Percentiles rank a stretch among this genome's conserved stretches.
Conservation (phyloP, 192 early-diverging fungal species). For the Umbelopsis sp. region DNA sequence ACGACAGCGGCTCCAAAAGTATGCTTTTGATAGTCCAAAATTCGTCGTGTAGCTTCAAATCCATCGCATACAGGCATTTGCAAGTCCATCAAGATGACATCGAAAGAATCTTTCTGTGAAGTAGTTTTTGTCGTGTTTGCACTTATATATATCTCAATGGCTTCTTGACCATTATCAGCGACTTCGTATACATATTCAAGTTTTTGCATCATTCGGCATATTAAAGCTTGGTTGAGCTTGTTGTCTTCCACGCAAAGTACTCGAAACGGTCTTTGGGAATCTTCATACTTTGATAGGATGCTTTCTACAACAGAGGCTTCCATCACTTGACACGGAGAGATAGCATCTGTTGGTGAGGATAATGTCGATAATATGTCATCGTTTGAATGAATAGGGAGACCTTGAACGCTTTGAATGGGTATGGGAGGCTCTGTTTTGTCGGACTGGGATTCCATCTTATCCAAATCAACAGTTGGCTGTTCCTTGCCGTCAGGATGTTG, state of each 20-base stretch:
- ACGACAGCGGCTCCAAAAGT: constrained; percentile 10
- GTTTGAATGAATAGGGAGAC: constrained; percentile 41
- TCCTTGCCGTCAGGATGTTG: constrained; percentile 28
- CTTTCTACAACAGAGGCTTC: background rate
- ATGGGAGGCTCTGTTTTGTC: constrained; percentile 60
- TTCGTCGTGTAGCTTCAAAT: constrained; percentile 84
- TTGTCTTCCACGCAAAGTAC: constrained; percentile 88
- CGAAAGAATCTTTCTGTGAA: constrained; percentile 35
- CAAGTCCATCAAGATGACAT: constrained; percentile 85
- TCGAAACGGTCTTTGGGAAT: constrained; percentile 60
- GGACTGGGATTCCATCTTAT: constrained; percentile 49
- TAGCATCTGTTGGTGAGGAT: background rate
- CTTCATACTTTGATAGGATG: constrained; percentile 51
- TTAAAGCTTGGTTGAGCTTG: constrained; percentile 83
- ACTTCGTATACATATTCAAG: constrained; percentile 77
- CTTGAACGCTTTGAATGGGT: constrained; percentile 71
- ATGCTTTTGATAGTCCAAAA: constrained; percentile 68
- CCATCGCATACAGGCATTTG: constrained; percentile 91
- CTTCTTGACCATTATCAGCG: constrained; percentile 78
- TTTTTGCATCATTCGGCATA: constrained; percentile 71
- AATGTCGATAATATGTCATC: background rate
- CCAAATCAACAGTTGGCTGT: background rate
- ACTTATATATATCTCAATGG: constrained; percentile 67
- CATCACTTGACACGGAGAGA: background rate
- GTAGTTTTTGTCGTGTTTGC: constrained; percentile 27